Base-by-base conservation (phyloP, 2,329 filamentous ascomycete genomes). In the Herpotrichia juniperi region DNA sequence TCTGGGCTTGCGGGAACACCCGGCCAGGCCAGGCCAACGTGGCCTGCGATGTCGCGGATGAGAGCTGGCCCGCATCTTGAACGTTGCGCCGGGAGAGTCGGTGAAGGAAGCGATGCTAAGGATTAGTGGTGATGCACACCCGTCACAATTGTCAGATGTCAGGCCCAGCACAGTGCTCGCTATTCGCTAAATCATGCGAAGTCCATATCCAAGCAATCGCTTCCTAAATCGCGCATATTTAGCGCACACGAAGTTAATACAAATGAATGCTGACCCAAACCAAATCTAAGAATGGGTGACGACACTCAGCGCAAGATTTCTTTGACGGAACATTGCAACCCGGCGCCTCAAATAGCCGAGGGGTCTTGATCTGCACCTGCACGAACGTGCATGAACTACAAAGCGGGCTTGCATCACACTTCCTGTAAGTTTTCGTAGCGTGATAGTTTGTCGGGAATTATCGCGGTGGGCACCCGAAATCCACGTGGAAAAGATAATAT, bases 361-460 rank as follows among this genome's bases (percentile, higher is more conserved):
- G n/a, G 10, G 17, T 19, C 34, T 37, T 21, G 39, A 25, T 25
- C 39, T 25, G 22, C 39, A 42, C 39, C 25, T 4, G 22, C 39
- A 14, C 21, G 25, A 4, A 17, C 25, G 39, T 25, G 39, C 39
- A 42, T 42, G 39, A 25, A 28, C 4, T 11, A 22, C 5, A 42
- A 37, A 19, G 3, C 16, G 17, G 34, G n/a, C 11, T 19, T 14
- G 16, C 16, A 22, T 21, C 16, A 34, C 10, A 9, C 10, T 16
- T 31, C 43, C 28, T 14, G 35, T 16, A n/a, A 8, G 17, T 35
- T 46, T 46, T 46, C 43, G 28, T 46, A 45, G 42, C 19, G 30
- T 46, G 21, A 35, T 16, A 34, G 16, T 10, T 30, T n/a, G 3
- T 17, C 26, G 16, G 28, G 14, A 30, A 30, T 16, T 9, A 9